These are phyloP conservation scores for Colletotrichum destructivum DNA, from an alignment of 2,329 filamentous ascomycete species.

Conservation along the genomic window DNA sequence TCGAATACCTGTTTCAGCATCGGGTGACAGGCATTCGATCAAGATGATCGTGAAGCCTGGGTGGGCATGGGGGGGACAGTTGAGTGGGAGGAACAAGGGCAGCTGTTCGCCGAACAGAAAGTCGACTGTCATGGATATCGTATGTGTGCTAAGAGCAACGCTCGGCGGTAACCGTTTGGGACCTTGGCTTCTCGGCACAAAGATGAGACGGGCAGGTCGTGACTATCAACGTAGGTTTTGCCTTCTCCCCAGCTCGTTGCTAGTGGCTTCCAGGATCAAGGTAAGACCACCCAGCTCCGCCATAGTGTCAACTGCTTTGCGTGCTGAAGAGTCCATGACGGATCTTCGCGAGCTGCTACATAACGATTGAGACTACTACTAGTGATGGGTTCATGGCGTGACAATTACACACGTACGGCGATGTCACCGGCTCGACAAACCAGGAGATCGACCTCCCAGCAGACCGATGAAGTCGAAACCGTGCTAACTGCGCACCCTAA, in stretches of 20 bases:
- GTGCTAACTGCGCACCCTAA: constrained; percentile 73
- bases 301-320: constrained; percentile 69
- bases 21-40: constrained; percentile 60
- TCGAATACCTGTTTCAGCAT: constrained; percentile 60
- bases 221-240: constrained; percentile 67
- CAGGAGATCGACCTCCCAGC: constrained; percentile 67
- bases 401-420: constrained; percentile 77
- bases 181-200: constrained; percentile 69
- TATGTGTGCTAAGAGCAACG: constrained; percentile 59
- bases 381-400: constrained; percentile 71
- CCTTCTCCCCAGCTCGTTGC: background rate
- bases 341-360: constrained; percentile 72
- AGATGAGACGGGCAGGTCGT: constrained; percentile 72
- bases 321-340: constrained; percentile 72
- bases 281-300: constrained; percentile 52
- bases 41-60: constrained; percentile 62
- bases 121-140: constrained; percentile 65
- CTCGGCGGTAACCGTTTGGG: constrained; percentile 66
- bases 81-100: constrained; percentile 30
- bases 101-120: constrained; percentile 64
- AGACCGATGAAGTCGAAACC: constrained; percentile 67
- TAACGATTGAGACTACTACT: constrained; percentile 71
- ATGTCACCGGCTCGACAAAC: constrained; percentile 64
- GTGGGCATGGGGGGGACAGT: constrained; percentile 54
- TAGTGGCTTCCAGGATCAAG: background rate